Conservation (phyloP, 2,329 filamentous ascomycete species). For the Penicillium paneum region DNA sequence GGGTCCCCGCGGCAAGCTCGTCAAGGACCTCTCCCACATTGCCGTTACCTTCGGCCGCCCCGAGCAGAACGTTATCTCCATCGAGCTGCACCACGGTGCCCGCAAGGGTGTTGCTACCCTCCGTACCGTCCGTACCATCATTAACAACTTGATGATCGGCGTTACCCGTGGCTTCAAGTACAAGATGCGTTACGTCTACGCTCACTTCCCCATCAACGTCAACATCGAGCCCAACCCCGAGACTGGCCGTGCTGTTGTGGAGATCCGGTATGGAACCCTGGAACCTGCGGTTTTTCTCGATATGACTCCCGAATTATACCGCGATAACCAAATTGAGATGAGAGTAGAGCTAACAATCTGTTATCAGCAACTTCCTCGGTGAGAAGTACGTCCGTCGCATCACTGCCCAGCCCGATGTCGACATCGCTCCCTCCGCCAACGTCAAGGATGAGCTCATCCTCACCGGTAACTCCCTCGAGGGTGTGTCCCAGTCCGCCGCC, state of each 20-base stretch:
- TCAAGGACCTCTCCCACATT: conserved; percentile 94
- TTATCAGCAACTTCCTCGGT: conserved; percentile 84
- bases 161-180: conserved; percentile 99
- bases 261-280: conserved; percentile 78
- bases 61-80: conserved; percentile 82
- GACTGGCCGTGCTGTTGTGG: conserved; percentile 82
- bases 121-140: conserved; percentile 94
- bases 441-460: conserved; percentile 98
- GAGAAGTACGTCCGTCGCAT: conserved; percentile 98
- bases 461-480: conserved; percentile 90
- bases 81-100: conserved; percentile 97
- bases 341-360: not conserved
- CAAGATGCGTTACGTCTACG: conserved; percentile 99
- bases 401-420: conserved; percentile 83
- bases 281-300: not conserved
- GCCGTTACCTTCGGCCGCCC: conserved; percentile 92
- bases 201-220: conserved; percentile 99
- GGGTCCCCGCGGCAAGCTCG: conserved; percentile 94
- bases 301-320: not conserved
- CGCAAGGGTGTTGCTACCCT: conserved; percentile 98
- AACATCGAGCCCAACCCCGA: conserved; percentile 96
- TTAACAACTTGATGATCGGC: conserved; percentile 98
- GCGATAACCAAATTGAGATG: not conserved
- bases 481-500: conserved; percentile 95
- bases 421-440: conserved; percentile 82